These are phyloP conservation scores for Stephanodiscus triporus DNA, from an alignment of 108 stramenopile genomes.

Conservation along the genomic window DNA sequence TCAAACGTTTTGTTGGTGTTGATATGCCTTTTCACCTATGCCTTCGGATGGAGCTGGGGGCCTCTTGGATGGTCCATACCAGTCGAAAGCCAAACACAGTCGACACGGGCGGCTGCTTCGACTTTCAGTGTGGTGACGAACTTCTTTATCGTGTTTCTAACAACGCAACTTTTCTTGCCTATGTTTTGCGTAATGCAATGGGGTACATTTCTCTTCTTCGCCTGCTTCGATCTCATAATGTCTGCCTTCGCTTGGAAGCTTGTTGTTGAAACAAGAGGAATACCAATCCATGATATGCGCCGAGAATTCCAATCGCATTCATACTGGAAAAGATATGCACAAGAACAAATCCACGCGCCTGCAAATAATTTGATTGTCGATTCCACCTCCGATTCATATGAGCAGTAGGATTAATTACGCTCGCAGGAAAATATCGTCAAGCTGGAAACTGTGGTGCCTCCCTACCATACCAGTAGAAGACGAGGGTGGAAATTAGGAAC, in stretches of 20 bases:
- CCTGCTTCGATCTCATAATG: not conserved
- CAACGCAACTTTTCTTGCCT: not conserved
- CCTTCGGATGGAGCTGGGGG: slow-evolving; percentile 5
- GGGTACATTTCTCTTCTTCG: slow-evolving; percentile 6
- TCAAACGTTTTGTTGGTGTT: not conserved
- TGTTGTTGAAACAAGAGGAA: slow-evolving; percentile 8
- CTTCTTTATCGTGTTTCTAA: not conserved
- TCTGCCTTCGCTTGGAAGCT: slow-evolving; percentile 3
- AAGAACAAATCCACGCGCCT: not conserved
- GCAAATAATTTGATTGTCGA: too few relatives aligned
- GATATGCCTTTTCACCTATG: not conserved
- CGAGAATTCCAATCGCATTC: slow-evolving; percentile 3
- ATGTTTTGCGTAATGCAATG: not conserved
- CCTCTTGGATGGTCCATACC: not conserved
- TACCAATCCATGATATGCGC: not conserved
- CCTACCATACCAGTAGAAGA: too few relatives aligned
- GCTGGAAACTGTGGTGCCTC: too few relatives aligned
- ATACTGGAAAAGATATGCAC: slow-evolving; percentile 2
- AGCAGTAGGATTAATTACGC: too few relatives aligned
- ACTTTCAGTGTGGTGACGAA: not conserved
- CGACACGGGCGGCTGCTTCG: not conserved
- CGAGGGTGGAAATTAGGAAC: too few relatives aligned
- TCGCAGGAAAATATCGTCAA: too few relatives aligned
- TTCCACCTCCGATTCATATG: too few relatives aligned
- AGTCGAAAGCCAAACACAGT: not conserved